Evolutionary conservation across 2,329 filamentous ascomycete genomes (phyloP).

Genomic region (Clonostachys byssicola): DNA sequence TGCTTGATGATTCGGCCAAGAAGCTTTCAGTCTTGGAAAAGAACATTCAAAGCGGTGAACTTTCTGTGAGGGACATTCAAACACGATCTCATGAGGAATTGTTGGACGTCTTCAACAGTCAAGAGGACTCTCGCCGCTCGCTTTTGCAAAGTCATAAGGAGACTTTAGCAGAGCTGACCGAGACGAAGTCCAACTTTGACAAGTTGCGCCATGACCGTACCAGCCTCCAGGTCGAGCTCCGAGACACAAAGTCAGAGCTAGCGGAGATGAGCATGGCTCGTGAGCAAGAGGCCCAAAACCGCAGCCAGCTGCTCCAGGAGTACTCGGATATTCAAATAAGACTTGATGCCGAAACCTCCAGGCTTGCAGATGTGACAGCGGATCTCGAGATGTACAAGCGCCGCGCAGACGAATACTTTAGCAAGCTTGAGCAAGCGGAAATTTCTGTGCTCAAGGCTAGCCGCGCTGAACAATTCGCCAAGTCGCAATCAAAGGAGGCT

Average conservation of each 20-base stretch:
- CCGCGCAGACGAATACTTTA: conserved; percentile 93
- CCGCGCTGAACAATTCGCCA: conserved; percentile 91
- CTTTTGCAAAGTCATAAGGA: conserved; percentile 83
- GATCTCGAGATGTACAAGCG: conserved; percentile 88
- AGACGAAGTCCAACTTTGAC: conserved; percentile 84
- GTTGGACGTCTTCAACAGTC: conserved; percentile 85
- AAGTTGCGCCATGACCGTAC: conserved; percentile 79
- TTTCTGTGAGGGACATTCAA: conserved; percentile 87
- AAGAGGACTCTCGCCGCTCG: conserved; percentile 82
- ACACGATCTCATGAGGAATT: conserved; percentile 93
- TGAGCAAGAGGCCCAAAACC: conserved; percentile 84
- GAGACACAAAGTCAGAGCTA: conserved; percentile 78
- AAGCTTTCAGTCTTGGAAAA: conserved; percentile 89
- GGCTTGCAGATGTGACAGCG: conserved; percentile 76
- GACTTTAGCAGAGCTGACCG: conserved; percentile 77
- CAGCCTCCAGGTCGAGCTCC: conserved; percentile 78
- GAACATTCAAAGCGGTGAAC: conserved; percentile 78
- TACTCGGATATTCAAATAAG: conserved; percentile 92
- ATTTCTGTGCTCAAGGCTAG: conserved; percentile 90
- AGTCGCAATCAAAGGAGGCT: conserved; percentile 81
- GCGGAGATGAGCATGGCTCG: conserved; percentile 73
- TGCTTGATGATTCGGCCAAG: conserved; percentile 89
- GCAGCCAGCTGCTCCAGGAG: conserved; percentile 84
- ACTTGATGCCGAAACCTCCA: conserved; percentile 83
- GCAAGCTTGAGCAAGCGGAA: conserved; percentile 94